phyloP scores from a whole-genome alignment of 2,329 filamentous ascomycete genomes.

The Phialocephala subalpina region DNA sequence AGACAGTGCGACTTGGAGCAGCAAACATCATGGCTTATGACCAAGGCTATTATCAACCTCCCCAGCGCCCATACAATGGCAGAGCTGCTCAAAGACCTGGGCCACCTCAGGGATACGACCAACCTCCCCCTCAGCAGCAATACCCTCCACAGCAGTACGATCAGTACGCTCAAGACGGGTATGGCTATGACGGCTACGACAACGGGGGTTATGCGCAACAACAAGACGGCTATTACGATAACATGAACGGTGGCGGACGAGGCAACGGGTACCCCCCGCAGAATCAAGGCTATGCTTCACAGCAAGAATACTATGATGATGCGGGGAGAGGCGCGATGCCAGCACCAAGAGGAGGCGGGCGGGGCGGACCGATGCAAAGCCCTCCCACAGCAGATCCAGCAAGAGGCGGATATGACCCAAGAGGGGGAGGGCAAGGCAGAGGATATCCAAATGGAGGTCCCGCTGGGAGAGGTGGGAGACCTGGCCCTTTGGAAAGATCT shows the following conservation, averaged over 20 bases:
- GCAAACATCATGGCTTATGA: constrained; percentile 45
- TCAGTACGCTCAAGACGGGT: constrained; percentile 41
- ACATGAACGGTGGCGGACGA: constrained; percentile 39
- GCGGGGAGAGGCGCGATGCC: constrained; percentile 35
- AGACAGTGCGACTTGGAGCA: constrained; percentile 8
- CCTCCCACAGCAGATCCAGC: constrained; percentile 36
- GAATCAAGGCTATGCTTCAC: constrained; percentile 39
- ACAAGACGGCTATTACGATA: constrained; percentile 39
- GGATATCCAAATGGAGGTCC: constrained; percentile 39
- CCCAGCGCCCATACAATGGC: constrained; percentile 42
- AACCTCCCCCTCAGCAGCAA: constrained; percentile 49
- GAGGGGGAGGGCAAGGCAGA: constrained; percentile 37
- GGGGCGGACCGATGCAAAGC: constrained; percentile 40
- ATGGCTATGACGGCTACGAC: constrained; percentile 41
- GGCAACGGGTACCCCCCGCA: constrained; percentile 39
- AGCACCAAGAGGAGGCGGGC: constrained; percentile 33
- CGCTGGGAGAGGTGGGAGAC: constrained; percentile 37
- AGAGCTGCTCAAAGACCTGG: constrained; percentile 38
- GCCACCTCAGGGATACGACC: constrained; percentile 39
- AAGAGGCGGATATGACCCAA: constrained; percentile 37
- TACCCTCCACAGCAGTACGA: constrained; percentile 71
- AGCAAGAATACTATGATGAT: constrained; percentile 41
- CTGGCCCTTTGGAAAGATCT: constrained; percentile 35
- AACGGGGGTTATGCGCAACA: constrained; percentile 38
- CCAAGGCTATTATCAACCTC: constrained; percentile 41